Evolutionary conservation across 2,329 filamentous ascomycete species (phyloP), one percentile per base, ranked within the genome.

Genomic region (Venturiaceae sp.): DNA sequence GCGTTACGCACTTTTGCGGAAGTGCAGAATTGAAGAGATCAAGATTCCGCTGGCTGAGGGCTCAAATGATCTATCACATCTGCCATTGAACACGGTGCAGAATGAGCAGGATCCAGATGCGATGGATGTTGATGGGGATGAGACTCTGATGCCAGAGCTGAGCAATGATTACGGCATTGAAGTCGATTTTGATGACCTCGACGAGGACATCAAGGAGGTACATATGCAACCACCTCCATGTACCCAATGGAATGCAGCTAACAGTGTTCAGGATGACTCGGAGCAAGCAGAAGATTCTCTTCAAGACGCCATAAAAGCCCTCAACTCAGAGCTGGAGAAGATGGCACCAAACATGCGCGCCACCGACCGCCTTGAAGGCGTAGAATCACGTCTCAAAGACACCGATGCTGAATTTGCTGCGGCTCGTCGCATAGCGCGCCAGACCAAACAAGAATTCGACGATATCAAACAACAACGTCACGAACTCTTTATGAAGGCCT

Each of bases 341-440:
- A 86, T 97, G 72, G 92, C 94, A 62, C 94, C 94, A 28, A 97
- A 99, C 72, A 95, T 96, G 84, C 90, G 92, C 66, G 94, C 92
- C 8, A 90, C 92, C 72, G 91, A 97, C 68, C 88, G 92, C 54
- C 80, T 99, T 5, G 89, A 94, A 68, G 86, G 85, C 23, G 92
- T 95, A 8, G 88, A 95, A 71, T 82, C 84, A 55, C 86, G 92
- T 61, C 85, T 96, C 26, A 86, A 89, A 63, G 82, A 86, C 60
- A 92, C 90, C 1, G 92, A 96, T 66, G 85, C 89, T 65, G 92
- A 96, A 65, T 97, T 92, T 68, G 90, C 95, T 64, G 84, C 90
- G 63, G 88, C 92, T 1, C 88, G 91, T 64, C 82, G 81, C 54
- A 80, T 83, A 26, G 87, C 89, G 58, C 86, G 86, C 58, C 81